Evolutionary conservation across 1,284 basidiomycete genomes (phyloP), one percentile per base, ranked within the genome.

Genomic region (Boletus smithii): DNA sequence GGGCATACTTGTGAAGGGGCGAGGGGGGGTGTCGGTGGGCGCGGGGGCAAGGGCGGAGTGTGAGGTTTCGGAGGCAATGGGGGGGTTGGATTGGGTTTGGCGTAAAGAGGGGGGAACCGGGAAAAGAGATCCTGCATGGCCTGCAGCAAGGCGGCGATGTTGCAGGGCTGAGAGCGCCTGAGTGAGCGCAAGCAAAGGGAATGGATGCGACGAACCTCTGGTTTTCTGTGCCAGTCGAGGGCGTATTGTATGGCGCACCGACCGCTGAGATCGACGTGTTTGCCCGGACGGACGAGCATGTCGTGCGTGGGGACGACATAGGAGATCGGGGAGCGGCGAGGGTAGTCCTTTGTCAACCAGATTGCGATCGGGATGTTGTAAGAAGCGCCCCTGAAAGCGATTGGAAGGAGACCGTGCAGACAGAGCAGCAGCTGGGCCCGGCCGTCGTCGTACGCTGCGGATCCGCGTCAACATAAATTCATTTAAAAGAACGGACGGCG

Each of bases 331-430:
- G 93, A 83, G 26, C 76, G 73, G 35, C 77, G 74, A 3, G 93
- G 93, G 62, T 91, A 95, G 35, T 90, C 85, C 50, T 79, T 77
- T 5, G 90, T 78, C 35, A 97, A 58, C 95, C 95, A 99, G 53
- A 97, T 59, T 13, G 89, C 81, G 58, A 99, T 70, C 3, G 97
- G 95, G 57, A 99, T 98, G 67, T 99, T 91, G 74, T 99, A 99
- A 1, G 86, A 78, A 0, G 81, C 72, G 4, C 75, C 73, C 42
- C 86, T 80, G 69, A 84, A 97, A 0, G 77, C 67, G 55, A 99
- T 95, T 2, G 93, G 95, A 0, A 99, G 74, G 1, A 97, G 83
- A 9, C 97, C 97, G 58, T 95, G 88, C 2, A 97, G 59, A 50
- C 88, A 92, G 49, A 99, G 81, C 13, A 99, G 78, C 8, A 98